Evolutionary conservation across 495 filamentous ascomycete genomes (phyloP), one percentile per base, ranked within the genome.

Genomic region (Staphylotrichum tortipilum): DNA sequence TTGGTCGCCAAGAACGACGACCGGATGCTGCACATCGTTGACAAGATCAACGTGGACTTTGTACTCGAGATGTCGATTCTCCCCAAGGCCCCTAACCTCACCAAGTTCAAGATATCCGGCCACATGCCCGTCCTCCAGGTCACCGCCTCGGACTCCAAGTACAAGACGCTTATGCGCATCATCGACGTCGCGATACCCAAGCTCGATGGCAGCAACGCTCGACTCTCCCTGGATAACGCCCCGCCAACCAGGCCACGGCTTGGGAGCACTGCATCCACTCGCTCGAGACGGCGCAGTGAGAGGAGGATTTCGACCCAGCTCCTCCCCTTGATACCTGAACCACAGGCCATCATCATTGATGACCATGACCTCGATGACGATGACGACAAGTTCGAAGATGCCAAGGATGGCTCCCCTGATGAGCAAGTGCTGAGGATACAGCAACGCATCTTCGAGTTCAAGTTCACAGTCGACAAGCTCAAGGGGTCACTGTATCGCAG

Each of bases 21-120:
- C 7, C 83, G 82, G 50, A 83, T 85, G 59, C 73, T 95, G 44
- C 92, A 96, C 65, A 81, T 98, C 47, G 87, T 98, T 44, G 92
- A 98, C 56, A 82, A 88, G 47, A 96, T 97, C 71, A 98, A 94
- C 56, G 86, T 98, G 57, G 86, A 97, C 62, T 95, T 98, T 61
- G 82, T 84, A 14, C 75, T 98, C 23, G 88, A 94, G 61, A 82
- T 84, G 41, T 97, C 88, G 7, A 98, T 98, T 55, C 75, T 98
- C 11, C 94, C 92, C 1, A 95, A 95, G 64, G 85, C 87, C 21
- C 84, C 89, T 0, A 90, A 95, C 57, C 76, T 98, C n/a, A 91
- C 92, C 4, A 90, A 89, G 62, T 84, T 96, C 44, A 82, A 83
- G 26, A 80, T 98, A 33, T 92, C 88, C 2, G 92, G 92, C 3